Evolutionary conservation across 495 filamentous ascomycete genomes (phyloP), one percentile per base, ranked within the genome.

Genomic region (Sphaerosporella brunnea): DNA sequence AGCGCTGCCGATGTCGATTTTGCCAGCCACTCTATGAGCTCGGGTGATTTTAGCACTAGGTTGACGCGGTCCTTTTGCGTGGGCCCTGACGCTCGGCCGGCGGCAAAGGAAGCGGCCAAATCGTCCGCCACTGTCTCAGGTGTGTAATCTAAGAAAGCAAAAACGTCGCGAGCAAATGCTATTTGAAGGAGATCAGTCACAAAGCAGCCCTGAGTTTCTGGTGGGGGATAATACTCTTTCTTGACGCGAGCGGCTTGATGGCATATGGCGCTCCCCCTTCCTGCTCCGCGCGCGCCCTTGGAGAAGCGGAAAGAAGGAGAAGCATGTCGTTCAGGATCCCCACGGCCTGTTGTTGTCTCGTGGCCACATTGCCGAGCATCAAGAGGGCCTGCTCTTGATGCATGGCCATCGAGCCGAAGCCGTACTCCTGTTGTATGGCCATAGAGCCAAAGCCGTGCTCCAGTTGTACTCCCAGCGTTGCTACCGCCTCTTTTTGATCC

Each of bases 61-160:
- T 47, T 36, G 30, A 47, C 45, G 10, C 28, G 45, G 19, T 47
- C 45, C 45, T 47, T 47, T 16, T 15, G 15, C 30, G 15, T 26
- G 13, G 16, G 5, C 3, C 18, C 28, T 7, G 45, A 36, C 10
- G 25, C 26, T 34, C 20, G 30, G 15, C 45, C 30, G 18, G 35
- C 45, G 9, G 18, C 21, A 28, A 45, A 47, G 21, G 26, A 47
- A 9, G 23, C 21, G 9, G 18, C 15, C 9, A 36, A 36, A 19
- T 47, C 45, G 5, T 30, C 10, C 13, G 13, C 18, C 19, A 36
- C 45, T 7, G 4, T 10, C 13, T 47, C 45, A 15, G 45, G n/a
- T 19, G 25, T 20, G 25, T 36, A 35, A 8, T 37, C 41, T 20
- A 45, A 16, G 23, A 45, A 45, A 13, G 10, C 20, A n/a, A 45